Conservation (phyloP, 129 eudicot genomes). For the Centaurea solstitialis region DNA sequence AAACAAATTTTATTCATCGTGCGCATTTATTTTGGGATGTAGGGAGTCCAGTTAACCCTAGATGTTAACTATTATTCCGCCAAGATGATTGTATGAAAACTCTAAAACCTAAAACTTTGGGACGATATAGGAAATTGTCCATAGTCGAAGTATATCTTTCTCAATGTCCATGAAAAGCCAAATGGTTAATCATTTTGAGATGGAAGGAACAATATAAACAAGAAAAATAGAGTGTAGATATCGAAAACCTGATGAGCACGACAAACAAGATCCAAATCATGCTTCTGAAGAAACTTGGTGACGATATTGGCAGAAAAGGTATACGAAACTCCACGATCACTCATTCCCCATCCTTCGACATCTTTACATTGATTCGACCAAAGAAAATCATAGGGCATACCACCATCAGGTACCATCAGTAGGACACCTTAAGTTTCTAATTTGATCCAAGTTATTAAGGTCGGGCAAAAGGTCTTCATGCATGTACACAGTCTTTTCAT, state of each 20-base stretch:
- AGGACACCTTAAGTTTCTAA: slow-evolving; percentile 42
- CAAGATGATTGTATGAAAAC: not conserved
- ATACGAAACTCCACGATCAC: slow-evolving; percentile 59
- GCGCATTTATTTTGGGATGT: not conserved
- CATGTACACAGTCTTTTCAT: slow-evolving; percentile 58
- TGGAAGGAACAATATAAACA: not conserved
- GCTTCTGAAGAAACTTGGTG: slow-evolving; percentile 48
- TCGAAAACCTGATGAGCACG: slow-evolving; percentile 56
- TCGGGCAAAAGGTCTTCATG: slow-evolving; percentile 70
- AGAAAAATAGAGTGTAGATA: not conserved
- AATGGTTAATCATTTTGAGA: not conserved
- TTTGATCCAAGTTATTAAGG: slow-evolving; percentile 48
- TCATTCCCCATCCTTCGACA: slow-evolving; percentile 62
- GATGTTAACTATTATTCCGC: not conserved
- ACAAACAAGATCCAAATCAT: slow-evolving; percentile 52
- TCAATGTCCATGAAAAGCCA: not conserved
- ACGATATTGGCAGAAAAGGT: slow-evolving; percentile 62
- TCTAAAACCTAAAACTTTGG: not conserved
- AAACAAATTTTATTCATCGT: not conserved
- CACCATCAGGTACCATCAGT: slow-evolving; percentile 49
- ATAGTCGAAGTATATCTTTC: too few relatives aligned
- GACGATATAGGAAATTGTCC: not conserved
- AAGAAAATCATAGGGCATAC: slow-evolving; percentile 53
- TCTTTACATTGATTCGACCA: slow-evolving; percentile 62
- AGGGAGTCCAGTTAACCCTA: not conserved